Percentiles rank a stretch among this genome's conserved stretches.
phyloP scores from a whole-genome alignment of 1,284 basidiomycete species.

The Marasmius sp. region DNA sequence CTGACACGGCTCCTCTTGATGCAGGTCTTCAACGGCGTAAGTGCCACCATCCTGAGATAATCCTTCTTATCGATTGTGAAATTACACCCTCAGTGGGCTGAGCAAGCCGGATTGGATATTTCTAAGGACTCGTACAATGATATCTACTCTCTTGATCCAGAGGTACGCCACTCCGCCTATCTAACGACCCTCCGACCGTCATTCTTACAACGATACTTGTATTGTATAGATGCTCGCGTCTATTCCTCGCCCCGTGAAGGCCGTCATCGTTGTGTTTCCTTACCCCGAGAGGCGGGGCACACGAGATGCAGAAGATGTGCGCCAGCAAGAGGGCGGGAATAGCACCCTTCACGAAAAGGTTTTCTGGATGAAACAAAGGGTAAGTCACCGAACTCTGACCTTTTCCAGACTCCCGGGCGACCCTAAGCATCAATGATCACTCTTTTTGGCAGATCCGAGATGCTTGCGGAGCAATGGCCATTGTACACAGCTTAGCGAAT shows the following conservation, averaged over 20 bases:
- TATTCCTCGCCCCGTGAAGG: constrained; percentile 73
- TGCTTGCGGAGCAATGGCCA: constrained; percentile 4
- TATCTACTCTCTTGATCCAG: constrained; percentile 4
- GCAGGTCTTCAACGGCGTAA: constrained; percentile 3
- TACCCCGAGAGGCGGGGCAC: constrained; percentile 46
- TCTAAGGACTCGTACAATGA: background rate
- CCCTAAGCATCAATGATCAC: background rate
- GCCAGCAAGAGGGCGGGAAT: constrained; percentile 48
- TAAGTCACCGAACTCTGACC: constrained; percentile 24
- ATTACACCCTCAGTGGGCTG: background rate
- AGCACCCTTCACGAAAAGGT: constrained; percentile 58
- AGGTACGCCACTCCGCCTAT: background rate
- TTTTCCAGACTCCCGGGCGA: background rate
- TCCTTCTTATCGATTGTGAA: background rate
- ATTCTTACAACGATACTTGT: background rate
- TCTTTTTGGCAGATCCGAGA: background rate
- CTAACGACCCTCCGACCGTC: background rate
- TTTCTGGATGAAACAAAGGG: constrained; percentile 79
- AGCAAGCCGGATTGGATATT: constrained; percentile 3
- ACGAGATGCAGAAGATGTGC: constrained; percentile 57
- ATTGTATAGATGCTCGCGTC: constrained; percentile 60
- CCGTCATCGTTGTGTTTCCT: constrained; percentile 84
- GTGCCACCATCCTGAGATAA: background rate
- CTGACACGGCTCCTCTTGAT: background rate
- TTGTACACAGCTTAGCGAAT: constrained; percentile 4